These are phyloP conservation scores for Thraustochytrium sp. DNA, from an alignment of 352 stramenopile species.

Conservation along the genomic window DNA sequence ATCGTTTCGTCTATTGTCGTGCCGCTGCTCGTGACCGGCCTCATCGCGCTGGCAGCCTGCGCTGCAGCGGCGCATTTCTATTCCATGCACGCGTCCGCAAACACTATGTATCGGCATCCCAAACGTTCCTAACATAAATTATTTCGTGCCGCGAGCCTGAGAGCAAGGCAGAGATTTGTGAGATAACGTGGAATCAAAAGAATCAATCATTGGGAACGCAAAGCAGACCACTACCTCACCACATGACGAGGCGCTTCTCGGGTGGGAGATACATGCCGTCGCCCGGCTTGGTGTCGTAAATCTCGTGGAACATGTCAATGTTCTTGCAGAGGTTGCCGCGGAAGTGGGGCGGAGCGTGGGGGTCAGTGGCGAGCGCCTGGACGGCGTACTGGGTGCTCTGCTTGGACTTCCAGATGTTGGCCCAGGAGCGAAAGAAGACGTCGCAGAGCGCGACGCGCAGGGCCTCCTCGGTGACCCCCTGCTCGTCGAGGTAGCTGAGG, in stretches of 20 bases:
- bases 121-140: no score
- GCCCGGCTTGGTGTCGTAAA: constrained; percentile 56
- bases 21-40: background rate
- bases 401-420: constrained; percentile 61
- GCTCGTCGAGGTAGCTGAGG: constrained; percentile 56
- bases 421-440: constrained; percentile 66
- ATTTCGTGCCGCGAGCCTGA: background rate
- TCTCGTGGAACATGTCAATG: constrained; percentile 65
- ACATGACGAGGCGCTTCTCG: constrained; percentile 62
- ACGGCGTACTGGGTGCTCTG: constrained; percentile 61
- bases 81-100: background rate
- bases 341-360: constrained; percentile 63
- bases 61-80: background rate
- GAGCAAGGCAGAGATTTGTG: background rate
- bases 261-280: constrained; percentile 60
- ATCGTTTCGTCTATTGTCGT: background rate
- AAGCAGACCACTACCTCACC: constrained; percentile 49
- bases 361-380: constrained; percentile 65
- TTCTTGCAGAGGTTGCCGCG: constrained; percentile 65
- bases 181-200: background rate
- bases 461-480: constrained; percentile 41
- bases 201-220: background rate
- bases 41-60: background rate
- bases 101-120: no score
- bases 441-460: constrained; percentile 57